Evolutionary conservation across 2,329 filamentous ascomycete species (phyloP), one percentile per base, ranked within the genome.

Genomic region (Xylariaceae sp.): DNA sequence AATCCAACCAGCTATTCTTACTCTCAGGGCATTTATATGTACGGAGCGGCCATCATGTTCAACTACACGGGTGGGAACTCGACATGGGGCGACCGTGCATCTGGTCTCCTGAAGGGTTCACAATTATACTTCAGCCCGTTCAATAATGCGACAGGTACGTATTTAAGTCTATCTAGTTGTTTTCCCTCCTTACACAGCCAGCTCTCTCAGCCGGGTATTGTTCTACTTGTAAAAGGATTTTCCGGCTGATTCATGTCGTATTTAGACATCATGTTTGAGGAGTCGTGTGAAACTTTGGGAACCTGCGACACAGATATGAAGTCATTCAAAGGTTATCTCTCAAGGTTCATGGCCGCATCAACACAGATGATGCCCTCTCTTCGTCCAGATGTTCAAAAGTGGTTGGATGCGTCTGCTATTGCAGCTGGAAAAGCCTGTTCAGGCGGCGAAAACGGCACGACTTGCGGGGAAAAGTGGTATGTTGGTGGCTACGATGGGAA

Each of bases 321-420:
- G 55, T 80, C 78, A 7, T 85, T 83, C 74, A 88, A 88, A 66
- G 82, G 74, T 35, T 84, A 82, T 60, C 71, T 85, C 22, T 71
- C 80, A 21, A 79, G 82, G 44, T 84, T 82, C 67, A 76, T 85
- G 68, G 83, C 75, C 66, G 71, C 75, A 37, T 73, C 79, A 3
- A 71, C 77, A 25, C 61, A 74, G 40, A 70, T 83, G 65, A 70
- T 80, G 47, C 79, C 82, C 8, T 73, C 72, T 17, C 74, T 82
- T 17, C 64, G 66, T 3, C 44, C 64, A 3, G 65, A 69, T 4
- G 70, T 85, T 37, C 66, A 71, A 40, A 60, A 63, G 2, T 64
- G 76, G 37, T 71, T 86, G 34, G 60, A 67, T 5, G 61, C 73
- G 2, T 77, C 77, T 2, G 77, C 80, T 25, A 49, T 66, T 21